Evolutionary conservation across 768 basidiomycete species (phyloP).

Genomic region (Agrocybe pediades): DNA sequence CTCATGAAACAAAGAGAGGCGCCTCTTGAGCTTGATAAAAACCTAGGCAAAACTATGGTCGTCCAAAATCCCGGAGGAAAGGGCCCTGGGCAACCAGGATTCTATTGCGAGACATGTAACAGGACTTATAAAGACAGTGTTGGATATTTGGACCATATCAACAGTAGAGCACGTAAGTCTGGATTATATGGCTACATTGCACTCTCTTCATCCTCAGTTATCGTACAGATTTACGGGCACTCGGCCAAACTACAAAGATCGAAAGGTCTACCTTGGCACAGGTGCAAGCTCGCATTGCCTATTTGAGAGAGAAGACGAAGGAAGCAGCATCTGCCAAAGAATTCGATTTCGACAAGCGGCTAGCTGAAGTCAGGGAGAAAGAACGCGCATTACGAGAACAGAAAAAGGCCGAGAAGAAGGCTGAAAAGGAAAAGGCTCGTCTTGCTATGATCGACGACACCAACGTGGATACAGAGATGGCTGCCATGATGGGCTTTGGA

Average conservation of each 20-base stretch:
- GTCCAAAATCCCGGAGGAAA: constrained; percentile 81
- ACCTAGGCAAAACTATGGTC: constrained; percentile 92
- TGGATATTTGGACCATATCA: constrained; percentile 96
- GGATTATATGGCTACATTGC: neutral
- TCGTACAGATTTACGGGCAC: constrained; percentile 73
- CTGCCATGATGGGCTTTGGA: constrained; percentile 87
- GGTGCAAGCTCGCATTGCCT: constrained; percentile 88
- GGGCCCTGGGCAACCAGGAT: constrained; percentile 91
- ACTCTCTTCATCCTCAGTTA: constrained; percentile 3
- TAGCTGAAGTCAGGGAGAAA: constrained; percentile 78
- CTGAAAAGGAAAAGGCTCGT: constrained; percentile 71
- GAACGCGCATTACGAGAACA: constrained; percentile 68
- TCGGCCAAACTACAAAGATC: constrained; percentile 97
- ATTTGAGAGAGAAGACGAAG: constrained; percentile 84
- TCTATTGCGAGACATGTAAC: constrained; percentile 90
- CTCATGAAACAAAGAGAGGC: constrained; percentile 87
- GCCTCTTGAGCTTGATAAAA: constrained; percentile 90
- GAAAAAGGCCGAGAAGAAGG: constrained; percentile 81
- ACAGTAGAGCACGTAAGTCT: constrained; percentile 86
- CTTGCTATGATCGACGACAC: constrained; percentile 59
- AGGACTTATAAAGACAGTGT: constrained; percentile 91
- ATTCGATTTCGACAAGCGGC: constrained; percentile 92
- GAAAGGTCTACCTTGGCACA: constrained; percentile 90
- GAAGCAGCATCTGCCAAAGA: constrained; percentile 81
- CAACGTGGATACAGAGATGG: constrained; percentile 66